Conservation (phyloP, 2,329 filamentous ascomycete genomes). For the Albifimbria verrucaria region DNA sequence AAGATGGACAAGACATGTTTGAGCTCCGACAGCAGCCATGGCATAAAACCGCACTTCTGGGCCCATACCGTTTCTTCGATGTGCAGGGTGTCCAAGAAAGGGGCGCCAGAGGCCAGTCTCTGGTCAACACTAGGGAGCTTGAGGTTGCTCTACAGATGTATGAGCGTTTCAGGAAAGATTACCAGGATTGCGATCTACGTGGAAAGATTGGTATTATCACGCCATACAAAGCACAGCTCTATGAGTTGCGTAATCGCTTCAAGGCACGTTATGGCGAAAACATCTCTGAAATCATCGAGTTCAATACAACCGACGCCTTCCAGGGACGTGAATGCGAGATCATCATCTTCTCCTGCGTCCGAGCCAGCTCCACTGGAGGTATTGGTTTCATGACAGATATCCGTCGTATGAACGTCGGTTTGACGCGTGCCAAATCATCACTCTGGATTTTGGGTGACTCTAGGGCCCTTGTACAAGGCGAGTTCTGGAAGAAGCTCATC, state of each 20-base stretch:
- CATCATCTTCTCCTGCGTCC: conserved; percentile 98
- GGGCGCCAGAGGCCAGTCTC: conserved; percentile 79
- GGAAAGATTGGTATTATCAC: conserved; percentile 96
- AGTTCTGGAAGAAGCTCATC: conserved; percentile 88
- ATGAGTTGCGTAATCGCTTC: conserved; percentile 75
- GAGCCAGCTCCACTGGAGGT: conserved; percentile 85
- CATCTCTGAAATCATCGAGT: conserved; percentile 81
- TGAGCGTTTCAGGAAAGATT: conserved; percentile 73
- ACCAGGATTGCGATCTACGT: conserved; percentile 63
- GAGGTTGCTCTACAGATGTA: conserved; percentile 85
- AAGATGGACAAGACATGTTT: conserved; percentile 83
- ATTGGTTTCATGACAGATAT: conserved; percentile 99
- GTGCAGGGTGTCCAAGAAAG: conserved; percentile 83
- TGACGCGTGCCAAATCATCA: conserved; percentile 94
- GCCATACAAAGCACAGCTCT: conserved; percentile 91
- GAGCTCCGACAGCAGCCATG: conserved; percentile 73
- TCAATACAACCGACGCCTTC: conserved; percentile 98
- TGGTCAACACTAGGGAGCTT: conserved; percentile 85
- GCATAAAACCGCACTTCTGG: conserved; percentile 78
- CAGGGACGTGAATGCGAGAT: conserved; percentile 96
- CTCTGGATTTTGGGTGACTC: conserved; percentile 96
- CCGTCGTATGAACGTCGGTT: conserved; percentile 97
- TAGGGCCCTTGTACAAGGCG: conserved; percentile 76
- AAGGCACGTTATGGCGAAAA: conserved; percentile 65
- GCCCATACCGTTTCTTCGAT: conserved; percentile 96